A percentile compares a stretch with the other conserved stretches of the same genome.
These are phyloP conservation scores for Phytophthora fragariae DNA, from an alignment of 352 stramenopile genomes.

Conservation along the genomic window DNA sequence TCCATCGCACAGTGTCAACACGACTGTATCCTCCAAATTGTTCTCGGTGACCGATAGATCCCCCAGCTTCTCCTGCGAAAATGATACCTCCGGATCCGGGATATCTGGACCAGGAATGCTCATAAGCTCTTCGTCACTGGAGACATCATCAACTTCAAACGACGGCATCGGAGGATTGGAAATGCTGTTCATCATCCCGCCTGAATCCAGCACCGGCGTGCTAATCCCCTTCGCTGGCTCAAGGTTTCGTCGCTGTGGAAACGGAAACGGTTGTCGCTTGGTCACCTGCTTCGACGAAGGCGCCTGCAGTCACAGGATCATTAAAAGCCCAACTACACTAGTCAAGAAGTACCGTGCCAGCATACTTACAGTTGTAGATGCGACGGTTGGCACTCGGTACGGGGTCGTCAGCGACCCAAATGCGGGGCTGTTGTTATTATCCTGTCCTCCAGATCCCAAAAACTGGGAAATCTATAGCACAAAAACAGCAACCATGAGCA, in stretches of 20 bases:
- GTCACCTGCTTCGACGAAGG: constrained; percentile 36
- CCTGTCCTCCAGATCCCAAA: constrained; percentile 23
- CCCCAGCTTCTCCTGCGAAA: constrained; percentile 73
- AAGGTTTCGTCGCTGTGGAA: constrained; percentile 26
- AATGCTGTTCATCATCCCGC: constrained; percentile 7
- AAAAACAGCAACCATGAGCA: neutral
- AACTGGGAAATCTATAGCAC: constrained; percentile 32
- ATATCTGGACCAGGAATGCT: constrained; percentile 48
- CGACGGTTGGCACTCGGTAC: constrained; percentile 17
- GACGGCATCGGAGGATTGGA: constrained; percentile 18
- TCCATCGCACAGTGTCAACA: constrained; percentile 50
- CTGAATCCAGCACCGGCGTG: constrained; percentile 32
- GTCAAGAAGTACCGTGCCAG: no score
- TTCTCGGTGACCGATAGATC: constrained; percentile 74
- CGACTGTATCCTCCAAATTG: constrained; percentile 30
- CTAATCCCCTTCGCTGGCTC: constrained; percentile 24
- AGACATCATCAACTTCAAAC: constrained; percentile 41
- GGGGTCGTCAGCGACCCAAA: constrained; percentile 32
- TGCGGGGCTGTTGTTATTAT: constrained; percentile 18
- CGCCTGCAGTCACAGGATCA: constrained; percentile 12
- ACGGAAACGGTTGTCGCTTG: constrained; percentile 32
- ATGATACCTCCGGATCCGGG: constrained; percentile 61
- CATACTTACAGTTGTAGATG: constrained; percentile 29
- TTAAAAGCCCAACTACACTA: neutral
- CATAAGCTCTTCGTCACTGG: constrained; percentile 69